Percentiles rank a stretch among this genome's conserved stretches.
Evolutionary conservation across 805 yeast species (phyloP).

Genomic region (Starmerella lactis-condensi): DNA sequence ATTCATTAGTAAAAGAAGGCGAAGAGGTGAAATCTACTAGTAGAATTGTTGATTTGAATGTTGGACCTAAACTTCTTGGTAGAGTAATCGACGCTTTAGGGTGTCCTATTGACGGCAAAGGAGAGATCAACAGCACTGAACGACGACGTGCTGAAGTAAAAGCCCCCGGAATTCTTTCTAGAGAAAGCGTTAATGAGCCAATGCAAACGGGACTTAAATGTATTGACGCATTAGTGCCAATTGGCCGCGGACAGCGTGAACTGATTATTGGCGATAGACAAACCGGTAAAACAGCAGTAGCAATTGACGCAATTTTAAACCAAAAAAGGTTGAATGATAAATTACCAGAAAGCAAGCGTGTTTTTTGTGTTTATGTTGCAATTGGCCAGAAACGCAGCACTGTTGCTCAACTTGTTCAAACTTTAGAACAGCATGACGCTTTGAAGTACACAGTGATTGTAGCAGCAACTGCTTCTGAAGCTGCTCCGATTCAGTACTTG

Average conservation of each 20-base stretch:
- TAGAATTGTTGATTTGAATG: conserved; percentile 96
- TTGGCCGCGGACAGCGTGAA: conserved; percentile 99
- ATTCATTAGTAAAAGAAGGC: conserved; percentile 96
- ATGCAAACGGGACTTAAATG: conserved; percentile 99
- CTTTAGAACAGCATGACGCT: conserved; percentile 95
- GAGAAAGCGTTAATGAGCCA: conserved; percentile 96
- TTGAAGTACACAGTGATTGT: conserved; percentile 93
- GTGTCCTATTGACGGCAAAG: conserved; percentile 99
- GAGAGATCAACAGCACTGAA: conserved; percentile 76
- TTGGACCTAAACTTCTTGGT: conserved; percentile 95
- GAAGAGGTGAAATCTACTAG: conserved; percentile 99
- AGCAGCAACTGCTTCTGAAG: conserved; percentile 99
- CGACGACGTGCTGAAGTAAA: conserved; percentile 92
- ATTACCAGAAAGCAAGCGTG: conserved; percentile 86
- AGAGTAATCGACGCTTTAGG: conserved; percentile 99
- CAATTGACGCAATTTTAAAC: conserved; percentile 92
- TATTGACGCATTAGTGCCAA: conserved; percentile 96
- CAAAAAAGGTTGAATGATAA: conserved; percentile 98
- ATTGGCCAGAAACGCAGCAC: conserved; percentile 99
- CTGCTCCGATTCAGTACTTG: conserved; percentile 98
- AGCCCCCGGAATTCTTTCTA: conserved; percentile 99
- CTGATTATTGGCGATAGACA: conserved; percentile 99
- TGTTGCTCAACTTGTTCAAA: conserved; percentile 98
- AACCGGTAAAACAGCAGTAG: conserved; percentile 99
- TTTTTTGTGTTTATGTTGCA: conserved; percentile 99